These are phyloP conservation scores for Mucor irregularis DNA, from an alignment of 371 early-diverging fungal species.

Conservation along the genomic window DNA sequence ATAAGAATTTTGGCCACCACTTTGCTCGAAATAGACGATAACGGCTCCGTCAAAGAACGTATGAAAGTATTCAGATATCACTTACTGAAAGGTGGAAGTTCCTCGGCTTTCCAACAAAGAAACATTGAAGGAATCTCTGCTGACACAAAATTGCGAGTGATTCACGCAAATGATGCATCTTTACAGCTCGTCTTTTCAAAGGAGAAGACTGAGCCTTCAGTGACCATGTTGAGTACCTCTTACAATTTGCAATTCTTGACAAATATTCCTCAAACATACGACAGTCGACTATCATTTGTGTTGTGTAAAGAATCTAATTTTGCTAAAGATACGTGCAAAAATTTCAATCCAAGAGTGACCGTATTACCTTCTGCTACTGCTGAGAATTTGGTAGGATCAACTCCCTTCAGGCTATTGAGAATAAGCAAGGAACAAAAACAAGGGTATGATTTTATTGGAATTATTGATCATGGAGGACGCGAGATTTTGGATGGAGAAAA, in stretches of 20 bases:
- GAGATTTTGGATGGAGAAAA: background rate
- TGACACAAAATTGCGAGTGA: no score
- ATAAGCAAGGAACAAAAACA: background rate
- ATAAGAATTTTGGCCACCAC: conserved; percentile 54
- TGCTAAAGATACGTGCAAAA: background rate
- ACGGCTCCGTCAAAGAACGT: conserved; percentile 4
- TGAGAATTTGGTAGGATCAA: background rate
- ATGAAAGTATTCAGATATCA: conserved; percentile 14
- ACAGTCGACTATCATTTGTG: conserved; percentile 6
- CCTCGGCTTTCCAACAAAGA: no score
- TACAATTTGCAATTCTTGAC: conserved; percentile 1
- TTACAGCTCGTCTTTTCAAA: background rate
- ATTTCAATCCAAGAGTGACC: background rate
- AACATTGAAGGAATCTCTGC: no score
- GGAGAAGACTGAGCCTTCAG: background rate
- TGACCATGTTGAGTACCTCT: background rate
- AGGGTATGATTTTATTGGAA: conserved; percentile 46
- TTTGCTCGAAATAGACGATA: conserved; percentile 50
- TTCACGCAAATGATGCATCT: no score
- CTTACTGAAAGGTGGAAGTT: conserved; percentile 6
- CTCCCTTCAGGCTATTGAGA: conserved; percentile 4
- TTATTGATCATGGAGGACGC: conserved; percentile 43
- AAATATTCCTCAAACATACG: conserved; percentile 3
- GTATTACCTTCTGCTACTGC: conserved; percentile 12
- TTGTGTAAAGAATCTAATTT: background rate